phyloP scores from a whole-genome alignment of 768 basidiomycete genomes.

The Boletales sp. region DNA sequence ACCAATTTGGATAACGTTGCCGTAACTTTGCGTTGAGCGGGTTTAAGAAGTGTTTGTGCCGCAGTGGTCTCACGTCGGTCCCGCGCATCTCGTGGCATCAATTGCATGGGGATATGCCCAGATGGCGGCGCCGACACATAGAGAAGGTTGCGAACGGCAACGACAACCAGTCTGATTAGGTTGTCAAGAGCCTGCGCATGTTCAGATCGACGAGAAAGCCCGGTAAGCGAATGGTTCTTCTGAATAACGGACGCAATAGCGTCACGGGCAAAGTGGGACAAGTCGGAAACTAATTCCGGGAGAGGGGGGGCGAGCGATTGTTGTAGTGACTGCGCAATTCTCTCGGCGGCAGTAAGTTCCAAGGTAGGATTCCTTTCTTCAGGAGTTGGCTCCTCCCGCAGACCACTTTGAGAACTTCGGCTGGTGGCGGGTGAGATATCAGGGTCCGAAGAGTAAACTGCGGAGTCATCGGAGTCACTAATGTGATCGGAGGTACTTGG shows the following conservation, averaged over 20 bases:
- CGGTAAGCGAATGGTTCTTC: conserved; percentile 51
- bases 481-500: conserved; percentile 39
- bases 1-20: conserved; percentile 88
- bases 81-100: conserved; percentile 48
- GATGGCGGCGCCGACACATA: conserved; percentile 60
- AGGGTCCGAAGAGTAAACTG: conserved; percentile 36
- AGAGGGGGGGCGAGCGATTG: conserved; percentile 53
- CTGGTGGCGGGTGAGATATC: conserved; percentile 30
- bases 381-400: conserved; percentile 14
- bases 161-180: conserved; percentile 58
- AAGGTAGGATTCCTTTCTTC: conserved; percentile 22
- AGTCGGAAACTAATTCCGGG: conserved; percentile 55
- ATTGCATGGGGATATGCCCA: conserved; percentile 55
- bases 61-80: conserved; percentile 42
- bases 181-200: conserved; percentile 59
- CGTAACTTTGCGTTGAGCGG: conserved; percentile 80
- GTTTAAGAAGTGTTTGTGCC: conserved; percentile 63
- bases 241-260: conserved; percentile 59
- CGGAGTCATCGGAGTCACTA: conserved; percentile 81
- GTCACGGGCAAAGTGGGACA: conserved; percentile 54
- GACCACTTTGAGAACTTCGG: conserved; percentile 30
- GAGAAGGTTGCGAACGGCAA: conserved; percentile 76
- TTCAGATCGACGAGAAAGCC: conserved; percentile 44
- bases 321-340: conserved; percentile 63
- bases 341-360: conserved; percentile 64